These are phyloP conservation scores for Xylaria bambusicola DNA, from an alignment of 495 filamentous ascomycete species.

Conservation along the genomic window DNA sequence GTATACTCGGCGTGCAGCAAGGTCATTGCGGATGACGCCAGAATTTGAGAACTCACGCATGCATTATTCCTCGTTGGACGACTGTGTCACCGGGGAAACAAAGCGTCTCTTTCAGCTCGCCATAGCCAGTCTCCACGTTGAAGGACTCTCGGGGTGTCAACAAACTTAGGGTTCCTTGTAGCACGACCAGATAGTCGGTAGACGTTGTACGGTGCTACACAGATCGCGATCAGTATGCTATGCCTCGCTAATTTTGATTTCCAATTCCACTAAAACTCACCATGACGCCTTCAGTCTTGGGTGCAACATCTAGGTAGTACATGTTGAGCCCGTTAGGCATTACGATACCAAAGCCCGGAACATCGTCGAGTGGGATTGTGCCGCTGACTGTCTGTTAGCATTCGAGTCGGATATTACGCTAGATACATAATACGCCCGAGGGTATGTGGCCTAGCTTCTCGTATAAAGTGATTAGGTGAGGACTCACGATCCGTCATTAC, in stretches of 20 bases:
- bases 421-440: neutral
- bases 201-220: slow-evolving; percentile 29
- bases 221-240: neutral
- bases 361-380: slow-evolving; percentile 18
- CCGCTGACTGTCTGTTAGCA: slow-evolving; percentile 6
- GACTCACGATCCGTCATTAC: slow-evolving; percentile 32
- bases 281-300: slow-evolving; percentile 27
- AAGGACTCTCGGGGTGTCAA: slow-evolving; percentile 25
- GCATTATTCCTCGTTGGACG: slow-evolving; percentile 32
- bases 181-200: slow-evolving; percentile 30
- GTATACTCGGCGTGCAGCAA: neutral
- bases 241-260: neutral
- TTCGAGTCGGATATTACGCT: neutral
- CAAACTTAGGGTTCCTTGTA: slow-evolving; percentile 26
- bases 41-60: slow-evolving; percentile 29
- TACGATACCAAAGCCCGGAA: slow-evolving; percentile 27
- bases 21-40: neutral
- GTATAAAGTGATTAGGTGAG: neutral
- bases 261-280: neutral
- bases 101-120: slow-evolving; percentile 24
- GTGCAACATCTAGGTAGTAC: slow-evolving; percentile 31
- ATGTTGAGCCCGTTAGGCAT: slow-evolving; percentile 31
- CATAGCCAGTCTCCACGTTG: slow-evolving; percentile 24
- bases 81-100: slow-evolving; percentile 29
- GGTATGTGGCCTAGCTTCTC: neutral